Conservation (phyloP, 1,139 yeast species). For the Debaryomyces sp. region DNA sequence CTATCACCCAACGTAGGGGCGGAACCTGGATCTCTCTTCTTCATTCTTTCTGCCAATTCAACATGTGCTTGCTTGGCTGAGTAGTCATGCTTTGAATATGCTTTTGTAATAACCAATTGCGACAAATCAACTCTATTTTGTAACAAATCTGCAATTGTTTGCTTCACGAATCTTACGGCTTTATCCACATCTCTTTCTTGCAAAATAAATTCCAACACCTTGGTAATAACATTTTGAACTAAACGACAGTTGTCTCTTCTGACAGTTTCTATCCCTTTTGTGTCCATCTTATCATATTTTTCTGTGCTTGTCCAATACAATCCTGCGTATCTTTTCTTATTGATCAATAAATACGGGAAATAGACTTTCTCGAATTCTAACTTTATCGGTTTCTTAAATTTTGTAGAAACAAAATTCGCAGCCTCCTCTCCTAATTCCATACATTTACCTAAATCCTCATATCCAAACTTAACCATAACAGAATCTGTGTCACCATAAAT, state of each 20-base stretch:
- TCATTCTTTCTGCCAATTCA: constrained; percentile 94
- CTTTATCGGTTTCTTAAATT: constrained; percentile 85
- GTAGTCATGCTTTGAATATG: constrained; percentile 85
- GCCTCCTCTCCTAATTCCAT: constrained; percentile 96
- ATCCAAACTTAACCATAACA: constrained; percentile 97
- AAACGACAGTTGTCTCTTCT: constrained; percentile 96
- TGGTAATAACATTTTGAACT: constrained; percentile 92
- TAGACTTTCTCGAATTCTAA: constrained; percentile 96
- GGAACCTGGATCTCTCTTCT: constrained; percentile 93
- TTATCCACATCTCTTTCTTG: constrained; percentile 89
- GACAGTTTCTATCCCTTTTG: constrained; percentile 97
- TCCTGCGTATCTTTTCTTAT: constrained; percentile 97
- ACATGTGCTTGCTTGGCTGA: constrained; percentile 98
- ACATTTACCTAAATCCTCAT: constrained; percentile 75
- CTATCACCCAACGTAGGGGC: constrained; percentile 98
- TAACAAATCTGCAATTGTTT: constrained; percentile 84
- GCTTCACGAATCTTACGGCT: constrained; percentile 84
- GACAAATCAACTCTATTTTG: constrained; percentile 93
- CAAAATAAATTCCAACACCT: constrained; percentile 80
- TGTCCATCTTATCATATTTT: constrained; percentile 94
- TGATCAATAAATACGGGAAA: constrained; percentile 89
- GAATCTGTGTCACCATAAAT: constrained; percentile 99
- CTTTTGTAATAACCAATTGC: constrained; percentile 91
- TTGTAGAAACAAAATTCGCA: constrained; percentile 80
- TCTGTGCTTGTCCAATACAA: constrained; percentile 92